Evolutionary conservation across 495 filamentous ascomycete species (phyloP).

Genomic region (Penicillium crystallinum): DNA sequence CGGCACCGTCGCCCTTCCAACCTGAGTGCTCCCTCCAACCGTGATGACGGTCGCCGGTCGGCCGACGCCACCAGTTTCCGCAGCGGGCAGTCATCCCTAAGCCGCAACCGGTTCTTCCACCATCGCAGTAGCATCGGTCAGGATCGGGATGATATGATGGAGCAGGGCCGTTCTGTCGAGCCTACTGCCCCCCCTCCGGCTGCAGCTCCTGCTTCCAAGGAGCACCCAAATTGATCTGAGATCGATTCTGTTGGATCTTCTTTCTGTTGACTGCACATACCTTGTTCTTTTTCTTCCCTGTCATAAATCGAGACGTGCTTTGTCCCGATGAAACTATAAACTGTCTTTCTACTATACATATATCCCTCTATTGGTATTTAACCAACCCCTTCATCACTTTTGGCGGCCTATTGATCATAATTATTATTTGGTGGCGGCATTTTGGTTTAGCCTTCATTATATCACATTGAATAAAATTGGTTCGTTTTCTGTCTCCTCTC

Average conservation of each 20-base stretch:
- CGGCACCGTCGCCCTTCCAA: slow-evolving; percentile 25
- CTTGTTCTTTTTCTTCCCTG: not conserved
- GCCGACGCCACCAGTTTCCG: slow-evolving; percentile 30
- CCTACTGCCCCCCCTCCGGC: slow-evolving; percentile 2
- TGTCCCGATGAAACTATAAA: not conserved
- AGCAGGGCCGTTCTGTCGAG: slow-evolving; percentile 26
- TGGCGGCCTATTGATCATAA: not conserved
- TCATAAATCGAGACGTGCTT: not conserved
- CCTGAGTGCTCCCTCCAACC: slow-evolving; percentile 15
- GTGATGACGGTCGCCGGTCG: slow-evolving; percentile 24
- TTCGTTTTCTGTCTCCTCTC: not conserved
- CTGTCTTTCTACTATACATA: slow-evolving; percentile 5
- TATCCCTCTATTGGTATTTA: not conserved
- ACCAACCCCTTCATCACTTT: not conserved
- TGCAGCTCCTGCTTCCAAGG: not conserved
- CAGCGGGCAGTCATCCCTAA: slow-evolving; percentile 27
- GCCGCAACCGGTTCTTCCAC: slow-evolving; percentile 38
- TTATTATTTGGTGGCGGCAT: too few species aligned
- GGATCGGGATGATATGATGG: slow-evolving; percentile 28
- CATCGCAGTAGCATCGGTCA: slow-evolving; percentile 25
- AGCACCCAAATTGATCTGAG: slow-evolving; percentile 7
- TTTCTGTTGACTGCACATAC: not conserved
- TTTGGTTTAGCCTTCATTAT: not conserved
- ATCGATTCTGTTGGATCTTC: not conserved
- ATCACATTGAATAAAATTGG: not conserved